Evolutionary conservation across 202 grass and related monocot species (phyloP).

Genomic region (Setaria viridis): DNA sequence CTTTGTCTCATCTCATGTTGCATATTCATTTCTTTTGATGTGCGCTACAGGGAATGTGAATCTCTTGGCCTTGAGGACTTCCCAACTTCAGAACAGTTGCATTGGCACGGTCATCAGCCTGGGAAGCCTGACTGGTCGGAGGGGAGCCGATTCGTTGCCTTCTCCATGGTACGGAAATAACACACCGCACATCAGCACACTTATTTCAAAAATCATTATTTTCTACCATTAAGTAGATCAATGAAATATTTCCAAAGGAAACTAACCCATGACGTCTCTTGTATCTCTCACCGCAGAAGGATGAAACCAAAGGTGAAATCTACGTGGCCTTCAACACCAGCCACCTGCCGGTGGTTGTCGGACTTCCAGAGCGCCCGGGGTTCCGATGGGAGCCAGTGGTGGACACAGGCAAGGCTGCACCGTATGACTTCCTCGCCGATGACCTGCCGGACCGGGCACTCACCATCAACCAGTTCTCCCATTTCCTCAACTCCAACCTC

Average conservation of each 20-base stretch:
- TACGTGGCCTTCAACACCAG: conserved; percentile 93
- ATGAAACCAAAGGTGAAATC: conserved; percentile 67
- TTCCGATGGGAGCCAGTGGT: conserved; percentile 79
- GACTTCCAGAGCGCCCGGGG: conserved; percentile 68
- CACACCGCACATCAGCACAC: not conserved
- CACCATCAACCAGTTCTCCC: conserved; percentile 52
- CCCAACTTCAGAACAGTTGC: conserved; percentile 66
- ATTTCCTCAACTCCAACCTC: conserved; percentile 80
- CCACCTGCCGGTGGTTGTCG: conserved; percentile 61
- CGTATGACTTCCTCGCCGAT: conserved; percentile 81
- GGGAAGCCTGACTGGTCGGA: conserved; percentile 79
- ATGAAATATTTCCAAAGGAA: not conserved
- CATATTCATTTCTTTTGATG: not conserved
- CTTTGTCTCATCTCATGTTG: not conserved
- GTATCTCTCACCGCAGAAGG: conserved; percentile 53
- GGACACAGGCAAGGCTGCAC: conserved; percentile 77
- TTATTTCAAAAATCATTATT: not conserved
- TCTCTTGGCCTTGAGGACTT: conserved; percentile 81
- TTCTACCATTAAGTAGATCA: not conserved
- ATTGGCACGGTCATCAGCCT: conserved; percentile 87
- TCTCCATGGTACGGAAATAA: conserved; percentile 65
- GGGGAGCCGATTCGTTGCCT: conserved; percentile 85
- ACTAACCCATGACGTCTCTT: not conserved
- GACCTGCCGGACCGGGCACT: conserved; percentile 52
- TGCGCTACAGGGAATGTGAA: conserved; percentile 65